A percentile compares a stretch with the other conserved stretches of the same genome.
Evolutionary conservation across 2,329 filamentous ascomycete species (phyloP).

Genomic region (Ceratocystis huliohia): DNA sequence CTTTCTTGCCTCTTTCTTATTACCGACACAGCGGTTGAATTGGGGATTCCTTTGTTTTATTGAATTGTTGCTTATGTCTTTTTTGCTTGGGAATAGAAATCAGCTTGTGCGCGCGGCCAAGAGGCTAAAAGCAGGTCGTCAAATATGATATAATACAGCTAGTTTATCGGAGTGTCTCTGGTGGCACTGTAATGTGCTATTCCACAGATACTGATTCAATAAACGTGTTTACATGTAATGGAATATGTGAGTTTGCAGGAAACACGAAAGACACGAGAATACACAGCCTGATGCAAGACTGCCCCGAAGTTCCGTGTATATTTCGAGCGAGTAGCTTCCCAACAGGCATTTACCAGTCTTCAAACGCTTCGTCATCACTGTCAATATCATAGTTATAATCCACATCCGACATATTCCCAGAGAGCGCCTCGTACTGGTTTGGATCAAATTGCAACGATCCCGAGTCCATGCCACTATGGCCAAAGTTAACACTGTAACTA

Average conservation of each 20-base stretch:
- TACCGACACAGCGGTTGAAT: constrained; percentile 10
- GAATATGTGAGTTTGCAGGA: background rate
- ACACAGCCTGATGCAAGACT: background rate
- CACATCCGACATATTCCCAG: background rate
- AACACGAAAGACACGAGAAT: background rate
- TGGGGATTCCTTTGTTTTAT: background rate
- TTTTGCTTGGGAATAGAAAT: background rate
- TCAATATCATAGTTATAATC: background rate
- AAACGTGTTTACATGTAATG: background rate
- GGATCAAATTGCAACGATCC: background rate
- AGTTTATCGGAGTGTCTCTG: background rate
- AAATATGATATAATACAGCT: background rate
- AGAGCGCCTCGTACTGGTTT: background rate
- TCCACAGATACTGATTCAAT: background rate
- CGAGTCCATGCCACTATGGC: background rate
- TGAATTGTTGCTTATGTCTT: background rate
- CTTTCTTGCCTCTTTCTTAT: background rate
- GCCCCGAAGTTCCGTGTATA: background rate
- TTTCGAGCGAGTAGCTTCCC: background rate
- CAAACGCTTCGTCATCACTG: background rate
- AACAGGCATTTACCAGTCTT: background rate
- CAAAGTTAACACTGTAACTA: background rate
- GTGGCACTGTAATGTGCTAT: no score
- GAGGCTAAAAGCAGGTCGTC: background rate
- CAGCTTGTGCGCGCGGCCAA: background rate